These are phyloP conservation scores for Naganishia onofrii DNA, from an alignment of 768 basidiomycete species.

Conservation along the genomic window DNA sequence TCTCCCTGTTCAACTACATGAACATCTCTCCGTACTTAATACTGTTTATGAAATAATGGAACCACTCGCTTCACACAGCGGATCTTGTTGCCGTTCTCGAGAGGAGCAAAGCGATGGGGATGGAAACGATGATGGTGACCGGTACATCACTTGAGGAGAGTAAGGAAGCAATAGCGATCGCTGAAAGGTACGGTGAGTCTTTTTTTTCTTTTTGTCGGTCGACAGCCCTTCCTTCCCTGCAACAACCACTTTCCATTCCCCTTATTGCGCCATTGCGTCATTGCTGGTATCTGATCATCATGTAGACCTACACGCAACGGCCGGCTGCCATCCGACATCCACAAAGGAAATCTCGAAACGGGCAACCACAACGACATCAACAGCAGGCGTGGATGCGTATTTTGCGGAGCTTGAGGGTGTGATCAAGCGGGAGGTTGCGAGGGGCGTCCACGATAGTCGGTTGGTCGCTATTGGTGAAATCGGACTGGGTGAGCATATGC, in stretches of 20 bases:
- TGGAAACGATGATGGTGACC: constrained; percentile 71
- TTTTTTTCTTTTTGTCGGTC: no score
- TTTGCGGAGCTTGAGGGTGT: constrained; percentile 62
- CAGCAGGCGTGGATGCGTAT: constrained; percentile 62
- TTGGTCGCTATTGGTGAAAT: constrained; percentile 69
- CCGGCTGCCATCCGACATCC: constrained; percentile 77
- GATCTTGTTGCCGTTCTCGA: constrained; percentile 64
- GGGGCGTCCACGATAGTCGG: constrained; percentile 55
- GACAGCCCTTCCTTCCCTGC: no score
- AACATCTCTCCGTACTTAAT: constrained; percentile 1
- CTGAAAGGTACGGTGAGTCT: constrained; percentile 59
- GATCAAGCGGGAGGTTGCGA: constrained; percentile 54
- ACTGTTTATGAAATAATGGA: neutral
- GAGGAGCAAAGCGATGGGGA: constrained; percentile 62
- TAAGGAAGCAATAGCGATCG: constrained; percentile 61
- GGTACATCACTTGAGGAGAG: constrained; percentile 70
- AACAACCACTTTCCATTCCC: no score
- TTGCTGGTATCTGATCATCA: no score
- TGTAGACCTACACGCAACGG: constrained; percentile 69
- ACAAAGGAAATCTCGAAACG: constrained; percentile 65
- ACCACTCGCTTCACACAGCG: constrained; percentile 55
- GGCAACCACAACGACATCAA: no score
- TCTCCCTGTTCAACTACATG: no score
- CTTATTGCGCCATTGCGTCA: no score
- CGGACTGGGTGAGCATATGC: constrained; percentile 66